phyloP scores from a whole-genome alignment of 2,329 filamentous ascomycete species.

The Cercospora zeina region DNA sequence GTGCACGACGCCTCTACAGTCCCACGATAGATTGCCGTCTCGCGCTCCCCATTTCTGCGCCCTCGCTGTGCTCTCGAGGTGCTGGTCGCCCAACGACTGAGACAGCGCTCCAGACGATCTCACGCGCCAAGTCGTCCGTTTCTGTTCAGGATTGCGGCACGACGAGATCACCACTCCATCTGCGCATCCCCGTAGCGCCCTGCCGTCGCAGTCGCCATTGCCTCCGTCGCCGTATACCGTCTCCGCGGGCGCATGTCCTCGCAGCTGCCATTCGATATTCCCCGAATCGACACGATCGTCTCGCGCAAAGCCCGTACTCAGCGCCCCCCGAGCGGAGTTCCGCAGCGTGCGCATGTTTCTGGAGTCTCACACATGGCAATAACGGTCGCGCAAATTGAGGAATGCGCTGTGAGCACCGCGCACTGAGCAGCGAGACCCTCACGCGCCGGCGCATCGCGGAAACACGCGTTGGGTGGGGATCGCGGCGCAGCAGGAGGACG shows the following conservation, averaged over 20 bases:
- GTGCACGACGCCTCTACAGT: not conserved
- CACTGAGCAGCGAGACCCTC: conserved; percentile 1
- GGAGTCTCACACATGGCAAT: conserved; percentile 21
- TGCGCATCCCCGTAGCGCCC: conserved; percentile 4
- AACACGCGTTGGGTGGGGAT: not conserved
- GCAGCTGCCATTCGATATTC: not conserved
- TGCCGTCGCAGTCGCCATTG: conserved; percentile 5
- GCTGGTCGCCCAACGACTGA: not conserved
- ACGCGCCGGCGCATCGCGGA: conserved; percentile 5
- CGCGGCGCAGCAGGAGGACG: conserved; percentile 15
- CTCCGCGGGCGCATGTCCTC: not conserved
- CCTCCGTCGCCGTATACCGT: not conserved
- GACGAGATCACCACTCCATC: not conserved
- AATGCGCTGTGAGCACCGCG: conserved; percentile 9
- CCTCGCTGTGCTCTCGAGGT: not conserved
- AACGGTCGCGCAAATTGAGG: conserved; percentile 5
- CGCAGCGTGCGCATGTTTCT: not conserved
- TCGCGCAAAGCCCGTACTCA: conserved; percentile 14
- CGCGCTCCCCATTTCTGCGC: not conserved
- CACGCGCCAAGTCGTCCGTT: conserved; percentile 14
- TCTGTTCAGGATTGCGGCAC: conserved; percentile 9
- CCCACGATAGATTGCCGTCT: not conserved
- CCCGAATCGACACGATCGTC: not conserved
- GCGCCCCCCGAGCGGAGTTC: conserved; percentile 4
- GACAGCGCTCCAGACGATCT: not conserved